These are phyloP conservation scores for Clonostachys chloroleuca DNA, from an alignment of 2,329 filamentous ascomycete species.

Conservation along the genomic window DNA sequence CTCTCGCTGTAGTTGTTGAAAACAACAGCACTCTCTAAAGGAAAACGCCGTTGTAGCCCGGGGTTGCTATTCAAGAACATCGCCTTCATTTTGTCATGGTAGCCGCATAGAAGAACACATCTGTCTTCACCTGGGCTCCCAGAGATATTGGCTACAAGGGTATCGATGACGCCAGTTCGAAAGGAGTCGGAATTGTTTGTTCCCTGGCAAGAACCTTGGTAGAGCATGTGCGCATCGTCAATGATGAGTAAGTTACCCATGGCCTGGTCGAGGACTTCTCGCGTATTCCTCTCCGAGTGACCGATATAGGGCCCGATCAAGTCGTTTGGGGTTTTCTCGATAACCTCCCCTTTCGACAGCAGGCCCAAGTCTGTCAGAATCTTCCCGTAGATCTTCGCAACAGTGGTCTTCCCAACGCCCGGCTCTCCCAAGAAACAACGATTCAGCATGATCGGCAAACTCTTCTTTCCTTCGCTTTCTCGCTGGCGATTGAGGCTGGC, in stretches of 20 bases:
- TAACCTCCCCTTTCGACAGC: slow-evolving; percentile 53
- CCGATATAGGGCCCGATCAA: slow-evolving; percentile 52
- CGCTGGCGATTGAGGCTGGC: neutral
- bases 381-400: slow-evolving; percentile 57
- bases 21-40: slow-evolving; percentile 52
- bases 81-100: slow-evolving; percentile 59
- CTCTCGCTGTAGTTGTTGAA: slow-evolving; percentile 29
- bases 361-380: slow-evolving; percentile 56
- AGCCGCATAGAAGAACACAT: slow-evolving; percentile 65
- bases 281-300: slow-evolving; percentile 52
- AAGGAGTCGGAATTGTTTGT: neutral
- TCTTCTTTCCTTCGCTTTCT: neutral
- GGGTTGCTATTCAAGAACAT: slow-evolving; percentile 72
- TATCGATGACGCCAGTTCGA: neutral
- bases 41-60: slow-evolving; percentile 60
- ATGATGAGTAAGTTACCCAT: slow-evolving; percentile 60
- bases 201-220: slow-evolving; percentile 9
- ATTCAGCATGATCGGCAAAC: slow-evolving; percentile 32
- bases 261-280: slow-evolving; percentile 47
- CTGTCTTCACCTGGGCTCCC: neutral
- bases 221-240: slow-evolving; percentile 51
- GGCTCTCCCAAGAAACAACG: slow-evolving; percentile 56
- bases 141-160: neutral
- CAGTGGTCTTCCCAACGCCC: slow-evolving; percentile 61
- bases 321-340: slow-evolving; percentile 55